Evolutionary conservation across 2,329 filamentous ascomycete genomes (phyloP).

Genomic region (Colletotrichum musicola): DNA sequence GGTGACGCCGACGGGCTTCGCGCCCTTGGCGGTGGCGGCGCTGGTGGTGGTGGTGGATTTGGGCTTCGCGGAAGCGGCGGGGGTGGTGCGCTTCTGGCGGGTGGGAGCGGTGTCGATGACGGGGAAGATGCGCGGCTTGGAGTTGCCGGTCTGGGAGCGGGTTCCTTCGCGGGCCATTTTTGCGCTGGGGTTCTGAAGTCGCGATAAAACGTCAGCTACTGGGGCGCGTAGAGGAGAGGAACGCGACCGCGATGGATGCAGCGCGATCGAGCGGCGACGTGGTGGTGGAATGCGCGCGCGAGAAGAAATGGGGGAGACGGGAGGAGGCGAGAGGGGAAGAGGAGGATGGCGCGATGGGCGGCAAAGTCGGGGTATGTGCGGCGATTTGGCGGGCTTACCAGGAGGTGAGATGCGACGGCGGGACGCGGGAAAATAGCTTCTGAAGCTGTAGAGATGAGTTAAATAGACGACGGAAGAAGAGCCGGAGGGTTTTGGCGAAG

Average conservation of each 20-base stretch:
- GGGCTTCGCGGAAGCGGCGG: constrained; percentile 20
- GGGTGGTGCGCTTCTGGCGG: constrained; percentile 53
- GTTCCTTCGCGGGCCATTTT: constrained; percentile 64
- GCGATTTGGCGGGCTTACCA: constrained; percentile 7
- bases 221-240: background rate
- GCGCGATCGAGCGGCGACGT: constrained; percentile 9
- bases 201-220: background rate
- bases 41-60: constrained; percentile 14
- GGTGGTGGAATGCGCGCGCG: constrained; percentile 20
- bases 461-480: background rate
- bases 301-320: background rate
- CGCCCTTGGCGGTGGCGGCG: constrained; percentile 30
- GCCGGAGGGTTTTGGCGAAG: background rate
- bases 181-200: background rate
- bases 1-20: constrained; percentile 38
- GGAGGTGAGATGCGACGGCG: background rate
- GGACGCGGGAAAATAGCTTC: constrained; percentile 7
- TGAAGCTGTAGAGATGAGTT: constrained; percentile 18
- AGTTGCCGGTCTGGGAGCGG: constrained; percentile 65
- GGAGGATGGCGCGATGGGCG: background rate
- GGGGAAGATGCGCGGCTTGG: constrained; percentile 64
- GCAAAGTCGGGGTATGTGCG: background rate
- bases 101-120: constrained; percentile 61
- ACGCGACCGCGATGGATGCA: constrained; percentile 17
- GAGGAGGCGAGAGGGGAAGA: background rate